Evolutionary conservation across 164 flowering plant genomes (phyloP), one percentile per base, ranked within the genome.

Genomic region (Nelumbo lutea): DNA sequence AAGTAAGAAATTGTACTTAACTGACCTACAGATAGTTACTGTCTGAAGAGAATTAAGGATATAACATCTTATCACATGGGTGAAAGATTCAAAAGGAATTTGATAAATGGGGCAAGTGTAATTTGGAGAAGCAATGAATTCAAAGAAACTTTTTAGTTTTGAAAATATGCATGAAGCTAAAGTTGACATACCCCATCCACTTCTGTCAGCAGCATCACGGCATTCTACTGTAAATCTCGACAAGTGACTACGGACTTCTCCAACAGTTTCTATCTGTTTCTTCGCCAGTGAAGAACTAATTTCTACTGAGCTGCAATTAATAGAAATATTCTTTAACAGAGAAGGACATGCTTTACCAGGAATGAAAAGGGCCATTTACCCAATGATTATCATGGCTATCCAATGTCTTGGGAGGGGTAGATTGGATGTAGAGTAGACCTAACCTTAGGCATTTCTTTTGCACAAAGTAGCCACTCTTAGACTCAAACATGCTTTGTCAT

Each of bases 281-380:
- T 88, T 75, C 63, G 98, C 97, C 72, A 96, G 77, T 66, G 95
- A 83, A n/a, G 96, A 74, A 83, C 99, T 93, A 69, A 96, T 90
- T 80, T 96, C 99, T n/a, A 96, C 91, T 47, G 96, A 93, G 68
- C 99, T 96, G 84, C 78, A 84, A 61, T 27, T 59, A 59, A 70
- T 55, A 74, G 61, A 74, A 56, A 40, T 46, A 10, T n/a, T 40
- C 43, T 27, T 48, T 65, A 41, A 55, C 52, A n/a, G 63, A 56
- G 41, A 71, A 27, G 38, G 61, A 62, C 27, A 27, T 27, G 27
- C 27, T 27, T 27, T 27, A 27, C 27, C 27, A 27, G 27, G 27
- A 27, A 27, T 27, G 27, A 27, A 27, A 27, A 27, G 27, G 27
- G 27, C 27, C 27, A 27, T 27, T 27, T 27, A 27, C 27, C 27